Base-by-base conservation (phyloP, 176 grass and related monocot genomes). In the Elaeis guineensis region DNA sequence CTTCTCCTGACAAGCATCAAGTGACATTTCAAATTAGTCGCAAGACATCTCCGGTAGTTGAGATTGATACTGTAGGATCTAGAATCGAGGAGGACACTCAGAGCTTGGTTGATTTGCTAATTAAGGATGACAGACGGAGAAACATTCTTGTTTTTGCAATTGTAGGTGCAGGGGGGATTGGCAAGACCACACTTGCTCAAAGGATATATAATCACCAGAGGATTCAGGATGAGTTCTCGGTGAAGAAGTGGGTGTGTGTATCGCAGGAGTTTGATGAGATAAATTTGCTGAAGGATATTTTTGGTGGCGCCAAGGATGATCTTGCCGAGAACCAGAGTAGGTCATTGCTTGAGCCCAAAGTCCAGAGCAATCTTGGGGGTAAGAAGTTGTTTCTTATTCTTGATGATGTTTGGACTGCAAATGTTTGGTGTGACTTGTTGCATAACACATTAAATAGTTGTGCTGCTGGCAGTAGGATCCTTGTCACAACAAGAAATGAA, bases 401-500 rank as follows among this genome's bases (percentile, higher is more conserved):
- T 51, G 67, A 72, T 35, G 76, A 78, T 35, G 60, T 78, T 19
- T 80, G 77, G 77, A 65, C 48, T 25, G 52, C n/a, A 53, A 48
- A 57, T 12, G 19, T 55, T 17, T 74, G 77, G 59, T 5, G 57
- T 17, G 63, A 58, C 22, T 18, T 80, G 6, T 30, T 80, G 11
- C 5, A 50, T 12, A 51, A 56, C n/a, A 54, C 69, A n/a, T 53
- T 72, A 19, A 62, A 65, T 28, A 66, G 69, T 15, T 22, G 32
- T 58, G 52, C 62, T 8, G 30, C 28, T 14, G 68, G 69, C 3
- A 72, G 77, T 50, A 51, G 54, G n/a, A 65, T 79, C 24, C 49
- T 79, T 14, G 53, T 79, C 58, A 79, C 77, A 5, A 79, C 77
- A 49, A 71, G 77, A 60, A 63, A 79, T 44, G 18, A 79, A 55